Evolutionary conservation across 352 stramenopile genomes (phyloP), one percentile per base, ranked within the genome.

Genomic region (Globisporangium recalcitrans): DNA sequence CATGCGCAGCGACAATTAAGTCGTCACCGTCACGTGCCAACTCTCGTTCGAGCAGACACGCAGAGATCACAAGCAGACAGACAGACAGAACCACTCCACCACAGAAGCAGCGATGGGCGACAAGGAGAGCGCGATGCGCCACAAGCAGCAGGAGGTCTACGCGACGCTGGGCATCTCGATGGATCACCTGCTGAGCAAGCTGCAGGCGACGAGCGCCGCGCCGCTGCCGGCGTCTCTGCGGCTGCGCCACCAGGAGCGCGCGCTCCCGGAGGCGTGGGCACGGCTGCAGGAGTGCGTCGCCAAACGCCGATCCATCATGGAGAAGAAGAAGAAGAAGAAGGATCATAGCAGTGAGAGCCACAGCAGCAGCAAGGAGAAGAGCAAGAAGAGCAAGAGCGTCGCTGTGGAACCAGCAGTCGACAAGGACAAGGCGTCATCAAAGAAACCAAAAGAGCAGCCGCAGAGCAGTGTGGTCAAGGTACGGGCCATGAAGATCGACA

Each of bases 181-280:
- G 73, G 80, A 90, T 60, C 78, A 87, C 54, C 71, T 58, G 62
- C 67, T 85, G 31, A 32, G 71, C 59, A 67, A 69, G 31, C 68
- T 75, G 49, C 42, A 76, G 36, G 24, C 59, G 48, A 26, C 68
- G 3, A 68, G 54, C 36, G 44, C 36, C 14, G 29, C 61, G 26
- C 58, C 63, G 27, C 58, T 80, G 40, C 71, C 76, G 0, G 9
- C 57, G 11, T 36, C 57, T 8, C 32, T 71, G 38, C n/a, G 21
- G 19, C 19, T 73, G 19, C 31, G 46, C 14, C 49, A 46, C 36
- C 32, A 51, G 22, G 55, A 57, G 42, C n/a, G 13, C 29, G 19
- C 56, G 51, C 58, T 69, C 1, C 53, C 66, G 0, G 60, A 69
- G 1, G 57, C 52, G 1, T 80, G 70, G 67, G 47, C 26, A 4